Conservation (phyloP, 73 alveolate genomes). For the Symbiodinium pilosum region DNA sequence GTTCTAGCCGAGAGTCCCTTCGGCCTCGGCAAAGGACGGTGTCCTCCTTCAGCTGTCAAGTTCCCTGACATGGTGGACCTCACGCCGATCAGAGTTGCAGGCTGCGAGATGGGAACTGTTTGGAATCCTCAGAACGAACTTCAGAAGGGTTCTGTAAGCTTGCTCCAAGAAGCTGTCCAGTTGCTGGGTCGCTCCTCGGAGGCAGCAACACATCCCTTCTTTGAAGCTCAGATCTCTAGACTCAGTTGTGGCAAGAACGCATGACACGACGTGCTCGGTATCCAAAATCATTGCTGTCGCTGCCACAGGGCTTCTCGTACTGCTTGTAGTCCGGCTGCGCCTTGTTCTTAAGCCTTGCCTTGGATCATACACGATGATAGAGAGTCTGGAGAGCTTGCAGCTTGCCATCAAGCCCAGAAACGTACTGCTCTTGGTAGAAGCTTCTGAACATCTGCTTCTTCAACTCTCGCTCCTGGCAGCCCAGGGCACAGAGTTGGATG, state of each 20-base stretch:
- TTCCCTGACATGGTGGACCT: neutral
- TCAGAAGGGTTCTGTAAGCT: neutral
- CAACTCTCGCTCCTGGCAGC: constrained; percentile 43
- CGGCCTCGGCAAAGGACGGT: constrained; percentile 78
- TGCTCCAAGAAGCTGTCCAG: constrained; percentile 38
- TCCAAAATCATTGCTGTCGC: neutral
- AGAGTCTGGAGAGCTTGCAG: neutral
- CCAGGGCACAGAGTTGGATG: neutral
- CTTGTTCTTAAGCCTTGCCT: constrained; percentile 69
- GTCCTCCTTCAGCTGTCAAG: constrained; percentile 64
- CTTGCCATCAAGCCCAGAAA: neutral
- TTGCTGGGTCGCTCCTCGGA: constrained; percentile 36
- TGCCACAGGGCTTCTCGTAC: neutral
- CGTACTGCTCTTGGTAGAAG: constrained; percentile 90
- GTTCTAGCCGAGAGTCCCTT: constrained; percentile 33
- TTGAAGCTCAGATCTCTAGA: neutral
- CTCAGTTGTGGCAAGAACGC: neutral
- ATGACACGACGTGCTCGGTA: neutral
- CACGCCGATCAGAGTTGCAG: no score
- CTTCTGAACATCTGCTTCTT: constrained; percentile 82
- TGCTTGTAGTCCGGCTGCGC: constrained; percentile 78
- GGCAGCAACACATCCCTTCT: neutral
- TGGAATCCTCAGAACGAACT: neutral
- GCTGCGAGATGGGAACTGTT: no score
- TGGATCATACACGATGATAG: neutral